Evolutionary conservation across 805 yeast species (phyloP), one percentile per base, ranked within the genome.

Genomic region (Lipomyces lipofer): DNA sequence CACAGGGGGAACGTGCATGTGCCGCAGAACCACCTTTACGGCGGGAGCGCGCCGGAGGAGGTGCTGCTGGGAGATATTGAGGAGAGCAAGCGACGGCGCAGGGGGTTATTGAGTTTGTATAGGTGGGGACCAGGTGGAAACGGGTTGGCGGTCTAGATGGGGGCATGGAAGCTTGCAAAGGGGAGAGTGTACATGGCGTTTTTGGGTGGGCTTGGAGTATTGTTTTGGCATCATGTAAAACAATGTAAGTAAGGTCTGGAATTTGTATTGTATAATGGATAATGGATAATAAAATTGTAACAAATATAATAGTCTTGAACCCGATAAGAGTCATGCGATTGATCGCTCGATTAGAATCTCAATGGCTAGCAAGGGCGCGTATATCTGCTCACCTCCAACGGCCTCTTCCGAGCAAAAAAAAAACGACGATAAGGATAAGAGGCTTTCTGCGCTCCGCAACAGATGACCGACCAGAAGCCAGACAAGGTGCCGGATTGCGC

Each of bases 371-470:
- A 53, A 56, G 19, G 57, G 57, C 12, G 44, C 57, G n/a, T 53
- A 57, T 7, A 35, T 28, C 8, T 52, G 43, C 29, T 56, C 76
- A 30, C 85, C 85, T 35, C 87, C 85, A 10, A 84, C 89, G n/a
- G 15, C 91, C 91, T 30, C 82, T 64, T 50, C 94, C 94, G 51
- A 82, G 82, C 17, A 86, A 70, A 6, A 80, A 82, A 63, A 91
- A 74, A 1, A 89, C 91, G 3, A 83, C 88, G 55, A 86, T 83
- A 43, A 86, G 68, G 75, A 79, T 77, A 52, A 75, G 71, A 81
- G 85, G n/a, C 84, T 33, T 52, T 49, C 15, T 27, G 43, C 10
- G 62, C 56, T 3, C 60, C 52, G 1, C 54, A 47, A 15, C 47
- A 38, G 21, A 58, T 30, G 24, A 44, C 43, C 15, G 62, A 42